A percentile compares a stretch with the other conserved stretches of the same genome.
These are phyloP conservation scores for Glutinoglossum americanum DNA, from an alignment of 495 filamentous ascomycete genomes.

Conservation along the genomic window DNA sequence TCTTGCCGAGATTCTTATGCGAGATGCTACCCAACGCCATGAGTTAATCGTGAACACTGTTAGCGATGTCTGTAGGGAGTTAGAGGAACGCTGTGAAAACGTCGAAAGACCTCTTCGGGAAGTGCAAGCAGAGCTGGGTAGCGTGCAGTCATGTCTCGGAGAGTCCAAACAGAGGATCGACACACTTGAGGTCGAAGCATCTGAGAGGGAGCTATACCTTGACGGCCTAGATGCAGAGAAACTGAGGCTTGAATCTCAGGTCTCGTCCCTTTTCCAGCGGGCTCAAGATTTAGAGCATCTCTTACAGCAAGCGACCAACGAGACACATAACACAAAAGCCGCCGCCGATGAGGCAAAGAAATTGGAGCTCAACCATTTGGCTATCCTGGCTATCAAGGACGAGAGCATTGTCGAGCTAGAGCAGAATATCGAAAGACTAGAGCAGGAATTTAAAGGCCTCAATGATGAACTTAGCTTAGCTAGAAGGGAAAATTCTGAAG, in stretches of 20 bases:
- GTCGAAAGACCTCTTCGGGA: slow-evolving; percentile 26
- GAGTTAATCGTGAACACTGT: slow-evolving; percentile 25
- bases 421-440: not conserved
- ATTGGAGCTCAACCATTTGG: slow-evolving; percentile 1
- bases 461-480: not conserved
- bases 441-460: not conserved
- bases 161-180: not conserved
- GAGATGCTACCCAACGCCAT: slow-evolving; percentile 17
- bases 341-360: not conserved
- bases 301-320: not conserved
- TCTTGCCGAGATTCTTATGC: slow-evolving; percentile 18
- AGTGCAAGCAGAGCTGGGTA: slow-evolving; percentile 23
- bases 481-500: not conserved
- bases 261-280: not conserved
- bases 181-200: not conserved
- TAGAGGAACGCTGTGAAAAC: slow-evolving; percentile 30
- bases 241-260: not conserved
- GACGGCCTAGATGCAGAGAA: slow-evolving; percentile 3
- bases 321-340: not conserved
- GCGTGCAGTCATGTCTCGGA: slow-evolving; percentile 12
- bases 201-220: not conserved
- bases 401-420: not conserved
- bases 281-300: not conserved
- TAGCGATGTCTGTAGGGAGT: slow-evolving; percentile 28
- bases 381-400: not conserved